Conservation (phyloP, 108 stramenopile species). For the Epithemia pelagica region DNA sequence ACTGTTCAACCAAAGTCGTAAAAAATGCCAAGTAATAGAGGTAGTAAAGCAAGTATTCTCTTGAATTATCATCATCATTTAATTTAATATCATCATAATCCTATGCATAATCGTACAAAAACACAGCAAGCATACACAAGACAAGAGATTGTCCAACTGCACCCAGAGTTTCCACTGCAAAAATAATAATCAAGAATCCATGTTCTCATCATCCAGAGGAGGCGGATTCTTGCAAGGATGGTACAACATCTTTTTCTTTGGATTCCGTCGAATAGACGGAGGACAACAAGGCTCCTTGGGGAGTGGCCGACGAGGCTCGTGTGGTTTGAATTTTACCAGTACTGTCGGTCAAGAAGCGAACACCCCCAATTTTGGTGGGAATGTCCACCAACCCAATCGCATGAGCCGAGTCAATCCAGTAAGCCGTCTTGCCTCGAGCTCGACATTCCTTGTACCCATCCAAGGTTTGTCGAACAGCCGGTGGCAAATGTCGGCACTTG, state of each 20-base stretch:
- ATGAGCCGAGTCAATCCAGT: constrained; percentile 70
- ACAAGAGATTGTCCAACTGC: no score
- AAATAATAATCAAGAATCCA: no score
- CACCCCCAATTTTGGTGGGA: constrained; percentile 31
- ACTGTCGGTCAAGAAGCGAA: constrained; percentile 20
- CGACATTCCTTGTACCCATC: constrained; percentile 39
- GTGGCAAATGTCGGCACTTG: constrained; percentile 62
- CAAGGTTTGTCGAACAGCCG: constrained; percentile 44
- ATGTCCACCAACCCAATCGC: constrained; percentile 65
- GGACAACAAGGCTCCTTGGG: no score
- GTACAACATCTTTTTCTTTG: not conserved
- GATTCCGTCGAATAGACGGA: not conserved
- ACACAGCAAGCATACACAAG: no score
- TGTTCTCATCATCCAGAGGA: no score
- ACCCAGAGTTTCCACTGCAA: no score
- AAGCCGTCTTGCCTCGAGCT: constrained; percentile 70
- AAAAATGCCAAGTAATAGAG: no score
- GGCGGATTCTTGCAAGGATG: not conserved
- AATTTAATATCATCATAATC: no score
- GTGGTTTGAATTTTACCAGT: not conserved
- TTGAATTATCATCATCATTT: no score
- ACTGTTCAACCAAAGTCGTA: no score
- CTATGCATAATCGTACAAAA: no score
- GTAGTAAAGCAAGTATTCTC: no score
- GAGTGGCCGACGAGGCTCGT: not conserved